Percentiles rank a stretch among this genome's conserved stretches.
These are phyloP conservation scores for Trichoderma asperelloides DNA, from an alignment of 495 filamentous ascomycete species.

Conservation along the genomic window DNA sequence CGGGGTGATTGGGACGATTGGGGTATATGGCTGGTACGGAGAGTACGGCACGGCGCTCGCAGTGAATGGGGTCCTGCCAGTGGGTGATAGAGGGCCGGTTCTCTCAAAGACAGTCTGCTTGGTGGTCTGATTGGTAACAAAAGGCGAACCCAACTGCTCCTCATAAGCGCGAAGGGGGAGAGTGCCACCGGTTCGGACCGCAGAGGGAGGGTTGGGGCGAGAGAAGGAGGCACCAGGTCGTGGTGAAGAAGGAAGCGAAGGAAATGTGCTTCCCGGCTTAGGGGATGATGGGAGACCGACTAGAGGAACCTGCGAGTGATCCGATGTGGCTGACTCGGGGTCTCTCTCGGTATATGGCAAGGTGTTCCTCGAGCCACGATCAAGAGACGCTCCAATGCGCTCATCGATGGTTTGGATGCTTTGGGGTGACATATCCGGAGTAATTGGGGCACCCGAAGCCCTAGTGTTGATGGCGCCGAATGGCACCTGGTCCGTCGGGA, in stretches of 20 bases:
- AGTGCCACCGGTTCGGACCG: constrained; percentile 37
- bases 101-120: constrained; percentile 76
- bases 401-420: constrained; percentile 40
- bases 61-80: constrained; percentile 55
- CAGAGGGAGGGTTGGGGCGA: constrained; percentile 27
- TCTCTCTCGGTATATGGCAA: constrained; percentile 24
- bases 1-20: constrained; percentile 80
- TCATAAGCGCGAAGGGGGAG: constrained; percentile 58
- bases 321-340: constrained; percentile 33
- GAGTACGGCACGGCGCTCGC: constrained; percentile 74
- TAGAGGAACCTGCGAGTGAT: constrained; percentile 31
- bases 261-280: constrained; percentile 37
- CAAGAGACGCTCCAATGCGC: constrained; percentile 31
- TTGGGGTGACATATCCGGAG: constrained; percentile 39
- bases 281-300: constrained; percentile 39
- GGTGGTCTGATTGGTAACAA: constrained; percentile 38
- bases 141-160: constrained; percentile 42
- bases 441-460: constrained; percentile 26
- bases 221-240: constrained; percentile 31
- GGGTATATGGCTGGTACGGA: constrained; percentile 87
- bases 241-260: constrained; percentile 36
- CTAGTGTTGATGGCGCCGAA: constrained; percentile 25
- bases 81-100: constrained; percentile 39
- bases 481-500: constrained; percentile 34
- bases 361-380: constrained; percentile 23